Evolutionary conservation across 2,329 filamentous ascomycete genomes (phyloP).

Genomic region (Rasamsonia emersonii): DNA sequence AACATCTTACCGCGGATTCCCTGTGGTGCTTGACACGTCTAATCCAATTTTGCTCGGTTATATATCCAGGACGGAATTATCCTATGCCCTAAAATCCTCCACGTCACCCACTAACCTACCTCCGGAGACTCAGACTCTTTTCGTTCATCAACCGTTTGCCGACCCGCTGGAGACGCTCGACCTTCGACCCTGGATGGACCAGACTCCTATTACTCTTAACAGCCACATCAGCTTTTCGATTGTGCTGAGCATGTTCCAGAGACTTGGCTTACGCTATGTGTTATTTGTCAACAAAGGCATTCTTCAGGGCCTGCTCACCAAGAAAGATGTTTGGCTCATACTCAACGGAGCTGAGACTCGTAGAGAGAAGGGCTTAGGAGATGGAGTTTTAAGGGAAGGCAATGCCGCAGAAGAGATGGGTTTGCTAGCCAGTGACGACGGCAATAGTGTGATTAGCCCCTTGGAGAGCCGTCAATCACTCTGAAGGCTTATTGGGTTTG

Average conservation of each 20-base stretch:
- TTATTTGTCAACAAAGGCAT: conserved; percentile 75
- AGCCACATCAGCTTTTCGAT: conserved; percentile 68
- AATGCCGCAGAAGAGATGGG: conserved; percentile 27
- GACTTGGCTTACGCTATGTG: conserved; percentile 82
- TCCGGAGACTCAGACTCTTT: conserved; percentile 69
- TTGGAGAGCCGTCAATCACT: conserved; percentile 23
- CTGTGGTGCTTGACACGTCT: conserved; percentile 70
- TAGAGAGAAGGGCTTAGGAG: conserved; percentile 21
- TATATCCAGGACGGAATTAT: conserved; percentile 83
- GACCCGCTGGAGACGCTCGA: conserved; percentile 74
- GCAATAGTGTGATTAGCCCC: conserved; percentile 23
- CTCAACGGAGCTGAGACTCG: conserved; percentile 65
- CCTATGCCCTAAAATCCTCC: conserved; percentile 65
- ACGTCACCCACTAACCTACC: conserved; percentile 47
- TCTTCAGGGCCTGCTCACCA: conserved; percentile 79
- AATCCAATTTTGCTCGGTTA: conserved; percentile 80
- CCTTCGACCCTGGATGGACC: conserved; percentile 95
- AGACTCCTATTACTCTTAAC: conserved; percentile 87
- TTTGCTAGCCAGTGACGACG: conserved; percentile 27
- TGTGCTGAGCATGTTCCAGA: conserved; percentile 90
- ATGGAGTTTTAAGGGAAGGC: conserved; percentile 17
- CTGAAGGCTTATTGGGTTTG: conserved; percentile 8
- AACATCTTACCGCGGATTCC: conserved; percentile 82
- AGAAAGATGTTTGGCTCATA: conserved; percentile 96
- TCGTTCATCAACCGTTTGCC: conserved; percentile 72